Evolutionary conservation across 208 protist genomes (phyloP), one percentile per base, ranked within the genome.

Genomic region (Leishmania turanica): DNA sequence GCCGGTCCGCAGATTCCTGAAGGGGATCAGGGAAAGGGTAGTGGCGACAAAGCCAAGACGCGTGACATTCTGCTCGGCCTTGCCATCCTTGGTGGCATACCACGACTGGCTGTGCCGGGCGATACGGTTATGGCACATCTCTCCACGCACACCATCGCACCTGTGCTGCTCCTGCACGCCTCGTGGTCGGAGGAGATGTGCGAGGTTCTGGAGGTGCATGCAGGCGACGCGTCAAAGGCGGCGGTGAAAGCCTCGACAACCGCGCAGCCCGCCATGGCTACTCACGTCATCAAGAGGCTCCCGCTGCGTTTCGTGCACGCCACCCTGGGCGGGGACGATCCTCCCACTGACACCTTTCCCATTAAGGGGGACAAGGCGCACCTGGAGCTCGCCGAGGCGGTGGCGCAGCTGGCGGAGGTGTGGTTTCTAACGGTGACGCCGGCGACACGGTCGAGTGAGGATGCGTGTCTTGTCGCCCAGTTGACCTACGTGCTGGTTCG

Each of bases 231-330:
- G 21, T n/a, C 76, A n/a, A 58, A 51, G 58, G 45, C 58, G 60
- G 58, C 45, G 40, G 31, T 34, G 53, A 37, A 21, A 42, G 24
- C 65, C 17, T 27, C 69, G 3, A 53, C 69, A 73, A 37, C 40
- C 24, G 54, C 31, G 27, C 69, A 73, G 69, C 45, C 69, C 31
- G 2, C 56, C 49, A 71, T 21, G n/a, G 49, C 53, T 42, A 70
- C 51, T 21, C 53, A 65, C 37, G 68, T 74, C 37, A 51, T 82
- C n/a, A 81, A 75, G 40, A 78, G 42, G 42, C 83, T 96, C 27
- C 93, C 94, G 21, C 83, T 97, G n/a, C 92, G 91, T 9, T 75
- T 92, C 34, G 85, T 91, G n/a, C 81, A 95, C 42, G 80, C 93
- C 27, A 86, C 88, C 9, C 27, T 91, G 58, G 65, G 71, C 15